Evolutionary conservation across 768 basidiomycete species (phyloP), one percentile per base, ranked within the genome.

Genomic region (Tylopilus balloui): DNA sequence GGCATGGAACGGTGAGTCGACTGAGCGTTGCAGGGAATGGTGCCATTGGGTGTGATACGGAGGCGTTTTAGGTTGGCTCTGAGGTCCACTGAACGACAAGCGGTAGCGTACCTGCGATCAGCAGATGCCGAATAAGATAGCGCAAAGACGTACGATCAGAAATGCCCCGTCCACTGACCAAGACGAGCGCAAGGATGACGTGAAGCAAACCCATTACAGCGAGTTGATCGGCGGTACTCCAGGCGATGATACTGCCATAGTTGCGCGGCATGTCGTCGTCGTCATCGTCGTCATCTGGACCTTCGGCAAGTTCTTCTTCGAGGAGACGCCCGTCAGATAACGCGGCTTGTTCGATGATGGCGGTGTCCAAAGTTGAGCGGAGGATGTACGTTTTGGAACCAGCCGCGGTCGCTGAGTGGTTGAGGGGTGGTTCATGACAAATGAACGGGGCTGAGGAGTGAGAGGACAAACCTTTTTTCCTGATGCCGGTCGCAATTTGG

Each of bases 371-470:
- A 1, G 64, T 71, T 1, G 92, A 93, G 39, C 92, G 85, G 15
- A 96, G 73, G 37, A 94, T 87, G 63, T 87, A 98, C 6, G 81
- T 81, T 60, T 89, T 92, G 1, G 88, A 82, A 1, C 86, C 80
- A 3, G 75, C 60, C 6, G 79, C 70, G 10, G 78, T 65, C 17
- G 78, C 84, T 52, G 23, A 14, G 9, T 25, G 15, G 7, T 11
- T 2, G 13, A 36, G 3, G 10, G 11, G 20, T 36, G 28, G 15
- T 51, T n/a, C 11, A 38, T 32, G 19, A 31, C 2, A 4, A 17
- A 12, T 11, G 1, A 14, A 43, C 4, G 8, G 3, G 31, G 14
- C 3, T n/a, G 11, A 39, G 13, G 9, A 1, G 7, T 5, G 10
- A 1, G 9, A 12, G 19, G 6, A 41, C 44, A 10, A 39, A 84